Evolutionary conservation across 805 yeast species (phyloP), one percentile per base, ranked within the genome.

Genomic region (Suhomyces sp.): DNA sequence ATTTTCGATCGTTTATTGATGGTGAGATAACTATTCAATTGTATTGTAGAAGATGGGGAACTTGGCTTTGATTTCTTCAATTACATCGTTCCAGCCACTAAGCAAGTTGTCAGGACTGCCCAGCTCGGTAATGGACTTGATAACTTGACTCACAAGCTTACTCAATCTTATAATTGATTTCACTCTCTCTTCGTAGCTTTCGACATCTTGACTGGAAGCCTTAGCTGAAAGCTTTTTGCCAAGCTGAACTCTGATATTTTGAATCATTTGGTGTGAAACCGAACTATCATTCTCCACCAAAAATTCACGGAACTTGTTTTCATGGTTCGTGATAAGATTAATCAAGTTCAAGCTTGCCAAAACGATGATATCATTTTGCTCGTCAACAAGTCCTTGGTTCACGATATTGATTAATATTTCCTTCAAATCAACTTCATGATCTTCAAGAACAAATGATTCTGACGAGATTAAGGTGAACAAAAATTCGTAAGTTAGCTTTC

Each of bases 401-500:
- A 84, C 65, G 5, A 84, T 76, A 2, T 71, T 71, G 6, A 67
- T 71, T 17, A 79, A 71, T 35, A 80, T 69, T 35, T 65, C 69
- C 10, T 57, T 60, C 52, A 70, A 62, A 51, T 69, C 60, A 38
- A 73, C 64, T 1, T 55, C 49, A 24, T 63, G 57, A 9, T 57
- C 60, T 9, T 54, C 60, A 13, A 62, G 50, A 15, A 55, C 59
- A 3, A 59, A 27, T 3, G 19, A 13, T 6, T 65, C 23, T 57
- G 53, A 44, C 5, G 67, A 64, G 10, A 71, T 64, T 3, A 87
- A 65, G 7, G 88, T 78, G 64, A 84, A 86, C 27, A 89, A 69
- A 22, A 85, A 70, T 62, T 89, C 96, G 65, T 85, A 87, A 6
- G 88, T 76, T 38, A 87, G 79, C 63, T 87, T 87, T 50, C 96